Evolutionary conservation across 1,284 basidiomycete species (phyloP).

Genomic region (Leucoagaricus sp.): DNA sequence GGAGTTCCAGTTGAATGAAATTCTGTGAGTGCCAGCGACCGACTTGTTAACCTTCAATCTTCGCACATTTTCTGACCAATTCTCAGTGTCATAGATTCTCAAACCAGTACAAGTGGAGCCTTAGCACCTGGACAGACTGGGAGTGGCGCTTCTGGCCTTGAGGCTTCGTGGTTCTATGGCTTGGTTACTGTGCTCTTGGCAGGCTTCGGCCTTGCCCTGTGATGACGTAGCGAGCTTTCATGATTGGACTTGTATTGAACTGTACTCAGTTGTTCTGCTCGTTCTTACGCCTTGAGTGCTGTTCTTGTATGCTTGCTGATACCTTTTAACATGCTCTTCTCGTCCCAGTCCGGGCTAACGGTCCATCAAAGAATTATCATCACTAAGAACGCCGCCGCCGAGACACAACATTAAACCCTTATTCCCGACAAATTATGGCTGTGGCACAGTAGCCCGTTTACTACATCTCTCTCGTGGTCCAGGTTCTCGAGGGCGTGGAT

Average conservation of each 20-base stretch:
- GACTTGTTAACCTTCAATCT: not conserved
- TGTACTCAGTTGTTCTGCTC: not conserved
- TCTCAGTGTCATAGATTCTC: not conserved
- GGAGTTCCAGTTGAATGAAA: constrained; percentile 12
- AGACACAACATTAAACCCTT: too few species aligned
- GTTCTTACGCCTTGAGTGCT: too few species aligned
- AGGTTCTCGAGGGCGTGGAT: too few species aligned
- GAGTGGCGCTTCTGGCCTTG: not conserved
- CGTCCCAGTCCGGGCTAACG: too few species aligned
- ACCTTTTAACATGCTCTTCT: too few species aligned
- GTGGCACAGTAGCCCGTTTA: too few species aligned
- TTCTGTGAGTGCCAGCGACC: not conserved
- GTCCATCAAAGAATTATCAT: too few species aligned
- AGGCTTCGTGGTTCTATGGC: not conserved
- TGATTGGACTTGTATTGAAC: not conserved
- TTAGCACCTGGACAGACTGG: too few species aligned
- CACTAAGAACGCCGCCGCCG: too few species aligned
- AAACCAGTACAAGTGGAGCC: not conserved
- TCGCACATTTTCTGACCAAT: not conserved
- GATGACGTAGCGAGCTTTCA: not conserved
- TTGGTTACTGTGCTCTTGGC: not conserved
- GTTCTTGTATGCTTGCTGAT: too few species aligned
- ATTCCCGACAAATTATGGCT: too few species aligned
- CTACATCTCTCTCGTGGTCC: too few species aligned
- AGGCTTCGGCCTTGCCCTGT: not conserved